These are phyloP conservation scores for Mortierella hygrophila DNA, from an alignment of 192 early-diverging fungal genomes.

Conservation along the genomic window DNA sequence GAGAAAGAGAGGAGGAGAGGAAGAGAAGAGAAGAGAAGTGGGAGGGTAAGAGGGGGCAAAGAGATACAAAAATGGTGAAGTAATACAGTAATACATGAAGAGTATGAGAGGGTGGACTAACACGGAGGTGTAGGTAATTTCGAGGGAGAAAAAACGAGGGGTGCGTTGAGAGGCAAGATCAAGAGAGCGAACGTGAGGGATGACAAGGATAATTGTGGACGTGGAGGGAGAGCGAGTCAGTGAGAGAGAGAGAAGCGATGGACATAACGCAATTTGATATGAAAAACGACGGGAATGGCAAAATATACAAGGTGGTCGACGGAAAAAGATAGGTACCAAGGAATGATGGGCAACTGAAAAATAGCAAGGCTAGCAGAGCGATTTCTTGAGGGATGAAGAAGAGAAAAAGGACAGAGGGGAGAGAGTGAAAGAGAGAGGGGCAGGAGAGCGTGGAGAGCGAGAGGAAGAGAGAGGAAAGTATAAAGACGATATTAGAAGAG, in stretches of 20 bases:
- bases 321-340: too few species aligned
- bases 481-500: neutral
- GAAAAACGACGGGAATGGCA: neutral
- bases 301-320: too few species aligned
- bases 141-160: neutral
- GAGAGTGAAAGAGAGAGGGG: neutral
- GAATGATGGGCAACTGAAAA: too few species aligned
- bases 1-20: neutral
- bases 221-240: neutral
- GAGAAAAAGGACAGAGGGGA: too few species aligned
- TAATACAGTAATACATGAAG: neutral
- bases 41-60: neutral
- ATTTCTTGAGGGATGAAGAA: too few species aligned
- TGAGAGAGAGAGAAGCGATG: neutral
- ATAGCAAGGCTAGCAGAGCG: too few species aligned
- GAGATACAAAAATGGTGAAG: neutral
- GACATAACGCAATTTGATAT: neutral
- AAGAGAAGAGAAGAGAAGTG: neutral
- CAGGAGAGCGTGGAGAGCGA: neutral
- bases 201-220: neutral
- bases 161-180: constrained; percentile 1
- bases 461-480: neutral
- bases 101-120: neutral
- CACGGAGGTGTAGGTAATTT: constrained; percentile 2
- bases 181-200: neutral